A percentile compares a stretch with the other conserved stretches of the same genome.
Evolutionary conservation across 108 stramenopile species (phyloP).

Genomic region (Conticribra guillardii): DNA sequence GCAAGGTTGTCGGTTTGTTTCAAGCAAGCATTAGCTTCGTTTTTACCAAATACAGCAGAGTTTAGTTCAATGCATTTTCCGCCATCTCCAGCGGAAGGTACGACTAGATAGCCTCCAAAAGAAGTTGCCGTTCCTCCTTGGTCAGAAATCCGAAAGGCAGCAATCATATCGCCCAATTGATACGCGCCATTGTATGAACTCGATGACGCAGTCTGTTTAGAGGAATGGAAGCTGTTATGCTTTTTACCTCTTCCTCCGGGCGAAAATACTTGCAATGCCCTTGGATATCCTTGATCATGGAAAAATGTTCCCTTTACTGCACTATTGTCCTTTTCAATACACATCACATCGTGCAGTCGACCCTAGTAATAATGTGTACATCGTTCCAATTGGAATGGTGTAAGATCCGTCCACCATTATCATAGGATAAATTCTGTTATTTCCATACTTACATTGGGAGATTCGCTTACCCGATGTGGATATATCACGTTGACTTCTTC

Average conservation of each 20-base stretch:
- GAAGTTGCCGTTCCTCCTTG: slow-evolving; percentile 10
- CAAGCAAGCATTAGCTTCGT: slow-evolving; percentile 12
- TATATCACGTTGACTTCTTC: slow-evolving; percentile 43
- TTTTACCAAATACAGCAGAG: slow-evolving; percentile 27
- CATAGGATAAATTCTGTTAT: no score
- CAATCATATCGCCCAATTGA: slow-evolving; percentile 26
- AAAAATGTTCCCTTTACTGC: slow-evolving; percentile 57
- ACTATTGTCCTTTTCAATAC: slow-evolving; percentile 71
- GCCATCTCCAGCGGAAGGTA: slow-evolving; percentile 32
- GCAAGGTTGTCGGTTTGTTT: slow-evolving; percentile 19
- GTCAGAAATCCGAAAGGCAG: slow-evolving; percentile 12
- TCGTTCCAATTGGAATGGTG: no score
- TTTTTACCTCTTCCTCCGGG: slow-evolving; percentile 26
- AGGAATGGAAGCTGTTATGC: slow-evolving; percentile 26
- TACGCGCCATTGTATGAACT: slow-evolving; percentile 25
- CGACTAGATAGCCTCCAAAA: slow-evolving; percentile 26
- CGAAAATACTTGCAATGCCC: slow-evolving; percentile 23
- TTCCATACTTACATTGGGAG: slow-evolving; percentile 39
- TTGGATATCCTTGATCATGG: slow-evolving; percentile 51
- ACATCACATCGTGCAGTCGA: slow-evolving; percentile 58
- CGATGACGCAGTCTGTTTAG: not conserved
- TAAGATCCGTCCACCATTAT: no score
- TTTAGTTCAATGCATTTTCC: slow-evolving; percentile 44
- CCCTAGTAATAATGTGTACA: slow-evolving; percentile 12
- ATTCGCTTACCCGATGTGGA: slow-evolving; percentile 26